These are phyloP conservation scores for Potentilla sterilis DNA, from an alignment of 306 rosid species.

Conservation along the genomic window DNA sequence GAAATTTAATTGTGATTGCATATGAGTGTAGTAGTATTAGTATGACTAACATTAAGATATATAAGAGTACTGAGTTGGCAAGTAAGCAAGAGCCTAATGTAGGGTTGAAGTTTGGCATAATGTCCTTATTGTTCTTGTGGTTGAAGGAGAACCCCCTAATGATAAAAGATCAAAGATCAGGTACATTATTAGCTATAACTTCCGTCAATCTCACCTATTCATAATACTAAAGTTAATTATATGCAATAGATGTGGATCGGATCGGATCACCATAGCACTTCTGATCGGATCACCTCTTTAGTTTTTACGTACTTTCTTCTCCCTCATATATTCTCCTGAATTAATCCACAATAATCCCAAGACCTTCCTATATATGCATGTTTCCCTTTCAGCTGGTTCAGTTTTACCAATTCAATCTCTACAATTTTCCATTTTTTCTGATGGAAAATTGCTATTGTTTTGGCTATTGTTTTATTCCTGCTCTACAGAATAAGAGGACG, in stretches of 20 bases:
- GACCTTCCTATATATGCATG: neutral
- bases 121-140: neutral
- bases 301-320: too few relatives aligned
- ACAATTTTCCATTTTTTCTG: neutral
- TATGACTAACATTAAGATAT: neutral
- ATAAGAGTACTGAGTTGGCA: neutral
- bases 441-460: too few relatives aligned
- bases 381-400: neutral
- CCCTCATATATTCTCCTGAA: too few relatives aligned
- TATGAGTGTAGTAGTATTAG: neutral
- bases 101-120: neutral
- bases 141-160: neutral
- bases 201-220: neutral
- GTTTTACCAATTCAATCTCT: too few relatives aligned
- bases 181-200: neutral
- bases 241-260: neutral
- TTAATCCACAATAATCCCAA: neutral
- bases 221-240: too few relatives aligned
- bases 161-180: neutral
- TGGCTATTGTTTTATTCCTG: too few relatives aligned
- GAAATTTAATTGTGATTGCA: neutral
- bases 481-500: too few relatives aligned
- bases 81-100: neutral
- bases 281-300: too few relatives aligned
- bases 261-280: neutral